Evolutionary conservation across 257 asterid genomes (phyloP).

Genomic region (Galeopsis tetrahit): DNA sequence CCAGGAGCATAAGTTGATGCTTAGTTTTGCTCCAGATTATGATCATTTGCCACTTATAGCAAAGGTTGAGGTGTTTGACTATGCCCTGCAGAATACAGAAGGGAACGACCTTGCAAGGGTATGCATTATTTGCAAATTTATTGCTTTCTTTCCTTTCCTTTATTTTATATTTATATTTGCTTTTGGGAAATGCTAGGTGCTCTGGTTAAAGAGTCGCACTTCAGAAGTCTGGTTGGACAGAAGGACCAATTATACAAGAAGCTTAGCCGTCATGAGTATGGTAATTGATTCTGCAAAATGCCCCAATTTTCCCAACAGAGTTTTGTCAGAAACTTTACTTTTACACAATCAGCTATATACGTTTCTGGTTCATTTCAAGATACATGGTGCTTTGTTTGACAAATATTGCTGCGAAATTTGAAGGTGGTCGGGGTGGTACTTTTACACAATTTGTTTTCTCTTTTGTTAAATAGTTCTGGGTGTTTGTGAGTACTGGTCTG

Average conservation of each 20-base stretch:
- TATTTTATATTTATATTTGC: slow-evolving; percentile 35
- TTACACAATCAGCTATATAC: background rate
- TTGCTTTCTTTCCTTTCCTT: slow-evolving; percentile 27
- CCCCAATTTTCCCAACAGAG: slow-evolving; percentile 23
- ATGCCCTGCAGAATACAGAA: slow-evolving; percentile 90
- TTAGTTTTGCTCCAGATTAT: slow-evolving; percentile 94
- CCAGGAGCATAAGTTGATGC: slow-evolving; percentile 98
- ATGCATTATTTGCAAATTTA: slow-evolving; percentile 35
- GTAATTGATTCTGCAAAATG: slow-evolving; percentile 46
- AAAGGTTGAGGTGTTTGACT: slow-evolving; percentile 98
- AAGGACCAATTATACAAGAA: slow-evolving; percentile 96
- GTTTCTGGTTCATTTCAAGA: slow-evolving; percentile 11
- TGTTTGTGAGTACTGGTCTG: background rate
- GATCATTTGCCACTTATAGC: slow-evolving; percentile 94
- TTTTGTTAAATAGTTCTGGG: background rate
- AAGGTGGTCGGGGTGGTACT: too few relatives aligned
- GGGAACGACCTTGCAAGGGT: slow-evolving; percentile 97
- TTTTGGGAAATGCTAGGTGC: slow-evolving; percentile 59
- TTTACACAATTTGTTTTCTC: too few relatives aligned
- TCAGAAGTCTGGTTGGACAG: slow-evolving; percentile 98
- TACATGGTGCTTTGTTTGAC: slow-evolving; percentile 19
- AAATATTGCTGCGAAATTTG: background rate
- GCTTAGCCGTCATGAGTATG: slow-evolving; percentile 99
- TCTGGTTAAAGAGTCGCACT: slow-evolving; percentile 99
- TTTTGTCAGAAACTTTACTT: slow-evolving; percentile 18